A percentile compares a stretch with the other conserved stretches of the same genome.
phyloP scores from a whole-genome alignment of 2,329 filamentous ascomycete genomes.

The Aspergillus caelatus region DNA sequence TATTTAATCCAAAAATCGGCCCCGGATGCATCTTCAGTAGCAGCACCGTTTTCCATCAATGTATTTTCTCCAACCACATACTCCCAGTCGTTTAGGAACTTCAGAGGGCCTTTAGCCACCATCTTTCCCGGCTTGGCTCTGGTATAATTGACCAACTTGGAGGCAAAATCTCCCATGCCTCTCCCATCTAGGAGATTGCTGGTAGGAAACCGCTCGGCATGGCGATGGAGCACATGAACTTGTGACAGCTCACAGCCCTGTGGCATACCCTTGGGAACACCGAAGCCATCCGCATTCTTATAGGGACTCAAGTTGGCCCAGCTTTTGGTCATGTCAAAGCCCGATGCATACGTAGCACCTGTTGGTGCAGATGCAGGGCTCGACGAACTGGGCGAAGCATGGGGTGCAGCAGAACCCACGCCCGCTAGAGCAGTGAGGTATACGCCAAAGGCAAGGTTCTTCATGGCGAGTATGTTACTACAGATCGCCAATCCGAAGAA shows the following conservation, averaged over 20 bases:
- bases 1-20: slow-evolving; percentile 59
- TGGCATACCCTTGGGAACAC: slow-evolving; percentile 50
- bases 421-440: neutral
- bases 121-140: slow-evolving; percentile 32
- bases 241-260: slow-evolving; percentile 59
- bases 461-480: neutral
- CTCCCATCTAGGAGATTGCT: slow-evolving; percentile 50
- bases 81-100: slow-evolving; percentile 57
- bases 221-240: slow-evolving; percentile 57
- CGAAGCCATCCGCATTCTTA: slow-evolving; percentile 28
- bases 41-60: slow-evolving; percentile 54
- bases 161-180: slow-evolving; percentile 53
- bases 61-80: slow-evolving; percentile 50
- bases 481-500: neutral
- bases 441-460: neutral
- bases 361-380: slow-evolving; percentile 23
- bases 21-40: slow-evolving; percentile 54
- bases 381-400: neutral
- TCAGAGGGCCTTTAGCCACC: slow-evolving; percentile 51
- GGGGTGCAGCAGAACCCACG: slow-evolving; percentile 5
- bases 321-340: slow-evolving; percentile 36
- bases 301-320: slow-evolving; percentile 39
- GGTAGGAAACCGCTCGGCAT: slow-evolving; percentile 58
- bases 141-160: slow-evolving; percentile 53
- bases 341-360: slow-evolving; percentile 29